A percentile compares a stretch with the other conserved stretches of the same genome.
Conservation (phyloP, 2,329 filamentous ascomycete genomes). For the Myriosclerotinia curreyana region DNA sequence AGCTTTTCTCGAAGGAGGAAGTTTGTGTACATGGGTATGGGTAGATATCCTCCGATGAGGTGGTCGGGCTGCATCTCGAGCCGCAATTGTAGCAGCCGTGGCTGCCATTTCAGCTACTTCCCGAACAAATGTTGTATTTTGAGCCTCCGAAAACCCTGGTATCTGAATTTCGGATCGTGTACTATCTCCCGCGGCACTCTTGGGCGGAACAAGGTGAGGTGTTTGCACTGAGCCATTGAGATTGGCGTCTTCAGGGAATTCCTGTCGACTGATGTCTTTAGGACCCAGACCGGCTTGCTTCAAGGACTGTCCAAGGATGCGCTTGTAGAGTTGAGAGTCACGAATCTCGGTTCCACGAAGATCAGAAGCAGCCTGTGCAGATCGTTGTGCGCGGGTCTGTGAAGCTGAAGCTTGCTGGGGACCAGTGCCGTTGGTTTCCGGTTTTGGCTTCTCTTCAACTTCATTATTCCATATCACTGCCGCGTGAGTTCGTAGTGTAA, state of each 20-base stretch:
- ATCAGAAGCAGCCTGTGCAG: constrained; percentile 26
- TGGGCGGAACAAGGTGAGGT: constrained; percentile 76
- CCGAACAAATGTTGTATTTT: constrained; percentile 76
- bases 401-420: constrained; percentile 33
- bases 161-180: constrained; percentile 50
- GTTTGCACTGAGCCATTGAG: constrained; percentile 49
- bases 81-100: constrained; percentile 82
- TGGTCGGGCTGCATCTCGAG: constrained; percentile 66
- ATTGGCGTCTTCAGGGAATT: constrained; percentile 33
- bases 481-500: constrained; percentile 92
- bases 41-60: constrained; percentile 50
- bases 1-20: constrained; percentile 37
- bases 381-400: constrained; percentile 32
- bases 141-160: constrained; percentile 73
- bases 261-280: constrained; percentile 47
- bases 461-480: constrained; percentile 96
- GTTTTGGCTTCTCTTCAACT: constrained; percentile 69
- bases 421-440: constrained; percentile 45
- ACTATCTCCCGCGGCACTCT: constrained; percentile 49
- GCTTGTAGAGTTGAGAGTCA: constrained; percentile 86
- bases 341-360: constrained; percentile 61
- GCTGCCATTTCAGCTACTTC: constrained; percentile 93
- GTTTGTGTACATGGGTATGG: constrained; percentile 38
- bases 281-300: constrained; percentile 71
- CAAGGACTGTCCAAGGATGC: constrained; percentile 85